These are phyloP conservation scores for Fragosphaeria purpurea DNA, from an alignment of 2,329 filamentous ascomycete species.

Conservation along the genomic window DNA sequence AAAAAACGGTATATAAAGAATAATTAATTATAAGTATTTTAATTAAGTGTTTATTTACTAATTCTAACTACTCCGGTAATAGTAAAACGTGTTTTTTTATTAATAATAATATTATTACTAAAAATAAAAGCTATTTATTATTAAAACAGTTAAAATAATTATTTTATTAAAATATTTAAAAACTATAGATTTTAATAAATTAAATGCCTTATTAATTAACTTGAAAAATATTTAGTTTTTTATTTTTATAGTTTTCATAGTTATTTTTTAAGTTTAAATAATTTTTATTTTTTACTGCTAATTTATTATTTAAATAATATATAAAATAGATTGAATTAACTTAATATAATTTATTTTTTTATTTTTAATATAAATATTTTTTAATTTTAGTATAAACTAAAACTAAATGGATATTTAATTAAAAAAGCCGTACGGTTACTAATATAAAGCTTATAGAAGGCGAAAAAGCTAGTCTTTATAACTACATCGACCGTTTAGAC, in stretches of 20 bases:
- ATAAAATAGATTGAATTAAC: constrained; percentile 4
- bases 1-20: not conserved
- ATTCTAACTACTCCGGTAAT: not conserved
- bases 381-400: no score
- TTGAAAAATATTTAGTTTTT: not conserved
- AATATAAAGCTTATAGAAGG: no score
- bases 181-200: constrained; percentile 4
- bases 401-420: no score
- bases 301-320: constrained; percentile 4
- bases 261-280: constrained; percentile 7
- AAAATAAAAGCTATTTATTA: no score
- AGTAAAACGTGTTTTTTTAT: no score
- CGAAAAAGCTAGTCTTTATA: no score
- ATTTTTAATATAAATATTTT: constrained; percentile 13
- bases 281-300: not conserved
- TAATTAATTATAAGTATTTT: constrained; percentile 6
- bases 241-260: constrained; percentile 5
- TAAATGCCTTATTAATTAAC: constrained; percentile 2
- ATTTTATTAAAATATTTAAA: constrained; percentile 1
- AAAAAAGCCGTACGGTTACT: no score
- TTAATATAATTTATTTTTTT: constrained; percentile 4
- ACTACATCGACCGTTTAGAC: no score
- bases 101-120: no score
- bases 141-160: not conserved
- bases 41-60: constrained; percentile 6